Base-by-base conservation (phyloP, 2,329 filamentous ascomycete species). In the Didymella exigua region DNA sequence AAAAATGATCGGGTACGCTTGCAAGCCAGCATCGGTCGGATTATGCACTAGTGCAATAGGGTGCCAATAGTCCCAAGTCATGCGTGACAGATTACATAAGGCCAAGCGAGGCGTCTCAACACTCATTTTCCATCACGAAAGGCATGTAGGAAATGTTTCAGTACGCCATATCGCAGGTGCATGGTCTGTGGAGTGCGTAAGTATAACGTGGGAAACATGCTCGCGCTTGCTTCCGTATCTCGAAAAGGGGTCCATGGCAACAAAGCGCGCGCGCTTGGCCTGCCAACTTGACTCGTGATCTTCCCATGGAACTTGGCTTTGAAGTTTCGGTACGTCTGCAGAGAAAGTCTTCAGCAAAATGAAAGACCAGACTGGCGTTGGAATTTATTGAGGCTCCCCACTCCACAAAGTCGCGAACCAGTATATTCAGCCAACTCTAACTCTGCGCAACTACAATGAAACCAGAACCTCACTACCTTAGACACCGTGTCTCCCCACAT, bases 41-140 rank as follows among this genome's bases (percentile, higher is more conserved):
- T 21, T 13, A 14, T 16, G 26, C 45, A 16, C 43, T 43, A 54
- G 30, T 24, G 9, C 26, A 38, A 23, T 55, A 46, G 52, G 34
- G 52, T 40, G 38, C 31, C 45, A 27, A 42, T 50, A 55, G 52
- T 49, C 10, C 40, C n/a, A n/a, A n/a, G n/a, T 8, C 10, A 16
- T 36, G 33, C 23, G 31, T 24, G 45, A 21, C 38, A 33, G 23
- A 18, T 30, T n/a, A 24, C 3, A 23, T 34, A 34, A 21, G 8
- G 23, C 23, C 31, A 36, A 49, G 46, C 46, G 51, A 54, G 38
- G 30, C 21, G 38, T 26, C 18, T 36, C 46, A 24, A 50, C 21
- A 16, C 27, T 40, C 45, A 45, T 49, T 23, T 54, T 33, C 31
- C 37, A 37, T 43, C 38, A 44, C 40, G 40, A 44, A 9, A 6